phyloP scores from a whole-genome alignment of 345 rosid species.

The Lepidium didymum region DNA sequence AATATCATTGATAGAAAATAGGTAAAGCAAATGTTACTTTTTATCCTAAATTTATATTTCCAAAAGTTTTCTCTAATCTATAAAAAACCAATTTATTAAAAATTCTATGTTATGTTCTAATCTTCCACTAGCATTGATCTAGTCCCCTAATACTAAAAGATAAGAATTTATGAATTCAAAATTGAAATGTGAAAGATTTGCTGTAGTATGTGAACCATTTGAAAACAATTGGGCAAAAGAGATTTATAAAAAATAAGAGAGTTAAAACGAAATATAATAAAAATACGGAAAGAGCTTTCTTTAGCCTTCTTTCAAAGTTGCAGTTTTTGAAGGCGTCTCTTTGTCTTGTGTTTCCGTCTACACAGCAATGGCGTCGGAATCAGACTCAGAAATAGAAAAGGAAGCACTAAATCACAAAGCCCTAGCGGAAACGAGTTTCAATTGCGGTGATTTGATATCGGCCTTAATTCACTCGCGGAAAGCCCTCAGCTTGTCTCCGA shows the following conservation, averaged over 20 bases:
- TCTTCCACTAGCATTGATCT: neutral
- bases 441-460: slow-evolving; percentile 40
- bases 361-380: slow-evolving; percentile 13
- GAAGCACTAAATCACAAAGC: slow-evolving; percentile 53
- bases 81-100: no score
- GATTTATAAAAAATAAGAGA: neutral
- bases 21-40: neutral
- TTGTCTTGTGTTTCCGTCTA: neutral
- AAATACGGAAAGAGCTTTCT: neutral
- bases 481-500: slow-evolving; percentile 53
- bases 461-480: slow-evolving; percentile 57
- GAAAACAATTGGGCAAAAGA: neutral
- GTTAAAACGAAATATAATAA: neutral
- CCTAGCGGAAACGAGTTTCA: slow-evolving; percentile 50
- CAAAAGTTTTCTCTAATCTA: no score
- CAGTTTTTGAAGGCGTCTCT: slow-evolving; percentile 4
- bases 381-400: slow-evolving; percentile 24
- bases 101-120: no score
- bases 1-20: neutral
- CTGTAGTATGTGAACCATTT: neutral
- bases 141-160: neutral
- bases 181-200: neutral
- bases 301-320: neutral
- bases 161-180: neutral
- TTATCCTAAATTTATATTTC: neutral